A percentile compares a stretch with the other conserved stretches of the same genome.
These are phyloP conservation scores for Xylariaceae sp. DNA, from an alignment of 2,329 filamentous ascomycete genomes.

Conservation along the genomic window DNA sequence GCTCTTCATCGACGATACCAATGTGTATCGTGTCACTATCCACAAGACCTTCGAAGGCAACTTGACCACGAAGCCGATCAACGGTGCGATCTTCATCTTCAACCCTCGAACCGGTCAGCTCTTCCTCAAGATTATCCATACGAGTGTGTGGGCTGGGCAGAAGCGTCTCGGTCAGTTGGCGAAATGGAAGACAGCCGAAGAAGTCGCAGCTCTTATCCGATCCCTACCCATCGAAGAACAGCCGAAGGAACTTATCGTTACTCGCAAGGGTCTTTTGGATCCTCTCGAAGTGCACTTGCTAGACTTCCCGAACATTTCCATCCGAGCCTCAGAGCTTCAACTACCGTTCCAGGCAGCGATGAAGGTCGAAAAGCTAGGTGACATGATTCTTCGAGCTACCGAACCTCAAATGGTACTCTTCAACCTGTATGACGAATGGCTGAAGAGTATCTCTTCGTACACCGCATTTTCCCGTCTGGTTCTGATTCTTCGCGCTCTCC, in stretches of 20 bases:
- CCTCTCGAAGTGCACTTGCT: constrained; percentile 95
- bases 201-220: constrained; percentile 95
- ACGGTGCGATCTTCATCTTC: constrained; percentile 99
- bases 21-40: constrained; percentile 98
- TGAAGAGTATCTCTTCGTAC: constrained; percentile 98
- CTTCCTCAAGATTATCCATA: constrained; percentile 99
- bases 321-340: constrained; percentile 94
- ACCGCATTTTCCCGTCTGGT: constrained; percentile 96
- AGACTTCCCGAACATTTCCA: constrained; percentile 99
- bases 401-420: constrained; percentile 99
- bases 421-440: constrained; percentile 98
- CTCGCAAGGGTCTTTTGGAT: constrained; percentile 93
- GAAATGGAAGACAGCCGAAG: constrained; percentile 99
- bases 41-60: constrained; percentile 99
- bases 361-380: constrained; percentile 99
- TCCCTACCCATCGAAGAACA: constrained; percentile 97
- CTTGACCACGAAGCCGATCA: constrained; percentile 98
- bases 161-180: constrained; percentile 98
- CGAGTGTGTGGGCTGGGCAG: constrained; percentile 97
- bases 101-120: constrained; percentile 97
- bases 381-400: constrained; percentile 97
- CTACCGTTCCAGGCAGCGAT: constrained; percentile 98
- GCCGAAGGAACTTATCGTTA: constrained; percentile 97
- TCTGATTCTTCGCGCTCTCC: constrained; percentile 88
- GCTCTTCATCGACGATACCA: constrained; percentile 98